Evolutionary conservation across 768 basidiomycete species (phyloP).

Genomic region (Lentinula raphanica): DNA sequence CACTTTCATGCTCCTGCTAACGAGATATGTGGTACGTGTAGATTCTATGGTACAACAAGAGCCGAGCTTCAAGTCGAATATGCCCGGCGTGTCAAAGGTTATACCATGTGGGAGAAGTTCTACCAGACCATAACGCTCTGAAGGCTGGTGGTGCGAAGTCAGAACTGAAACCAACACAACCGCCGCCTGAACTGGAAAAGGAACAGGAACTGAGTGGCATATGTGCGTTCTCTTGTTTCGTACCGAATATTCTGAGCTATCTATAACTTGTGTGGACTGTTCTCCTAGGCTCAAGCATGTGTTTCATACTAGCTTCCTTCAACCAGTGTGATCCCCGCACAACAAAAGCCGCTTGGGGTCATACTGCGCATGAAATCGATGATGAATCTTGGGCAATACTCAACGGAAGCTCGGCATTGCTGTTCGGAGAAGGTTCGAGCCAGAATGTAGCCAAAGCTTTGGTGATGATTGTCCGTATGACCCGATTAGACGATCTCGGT

Average conservation of each 20-base stretch:
- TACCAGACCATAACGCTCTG: slow-evolving; percentile 39
- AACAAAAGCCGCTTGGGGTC: slow-evolving; percentile 66
- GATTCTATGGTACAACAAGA: slow-evolving; percentile 87
- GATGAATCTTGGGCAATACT: slow-evolving; percentile 60
- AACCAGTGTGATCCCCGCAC: slow-evolving; percentile 46
- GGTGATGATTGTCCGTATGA: slow-evolving; percentile 70
- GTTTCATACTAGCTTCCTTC: slow-evolving; percentile 69
- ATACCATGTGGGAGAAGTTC: slow-evolving; percentile 62
- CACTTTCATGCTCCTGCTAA: background rate
- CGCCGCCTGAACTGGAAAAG: slow-evolving; percentile 37
- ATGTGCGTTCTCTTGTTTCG: slow-evolving; percentile 41
- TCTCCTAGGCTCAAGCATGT: slow-evolving; percentile 64
- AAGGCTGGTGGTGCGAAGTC: slow-evolving; percentile 9
- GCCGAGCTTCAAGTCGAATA: slow-evolving; percentile 59
- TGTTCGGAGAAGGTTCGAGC: slow-evolving; percentile 8
- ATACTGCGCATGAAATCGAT: slow-evolving; percentile 62
- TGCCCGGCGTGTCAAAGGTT: slow-evolving; percentile 76
- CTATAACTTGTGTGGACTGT: background rate
- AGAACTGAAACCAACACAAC: slow-evolving; percentile 7
- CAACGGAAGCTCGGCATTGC: slow-evolving; percentile 28
- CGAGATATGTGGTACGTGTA: slow-evolving; percentile 18
- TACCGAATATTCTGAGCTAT: background rate
- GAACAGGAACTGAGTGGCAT: slow-evolving; percentile 76
- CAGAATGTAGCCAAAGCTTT: slow-evolving; percentile 37
- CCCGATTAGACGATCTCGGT: slow-evolving; percentile 67